Evolutionary conservation across 2,329 filamentous ascomycete species (phyloP), one percentile per base, ranked within the genome.

Genomic region (Sporothrix brasiliensis): DNA sequence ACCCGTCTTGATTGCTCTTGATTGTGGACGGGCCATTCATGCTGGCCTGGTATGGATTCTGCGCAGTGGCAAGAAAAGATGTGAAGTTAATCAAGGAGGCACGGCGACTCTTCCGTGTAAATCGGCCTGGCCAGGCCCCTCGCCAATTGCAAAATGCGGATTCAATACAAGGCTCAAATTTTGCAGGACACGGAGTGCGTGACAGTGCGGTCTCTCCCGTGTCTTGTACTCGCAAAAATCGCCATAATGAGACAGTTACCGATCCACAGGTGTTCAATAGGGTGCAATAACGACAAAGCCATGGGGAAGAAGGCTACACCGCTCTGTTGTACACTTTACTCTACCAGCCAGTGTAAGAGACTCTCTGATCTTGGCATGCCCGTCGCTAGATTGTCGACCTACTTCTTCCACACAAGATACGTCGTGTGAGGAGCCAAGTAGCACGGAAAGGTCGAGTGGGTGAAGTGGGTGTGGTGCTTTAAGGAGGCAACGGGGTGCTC

Each of bases 301-400:
- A 10, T 13, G 58, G 16, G 27, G 11, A 56, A 56, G 27, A 44
- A 63, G 13, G 34, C 7, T 34, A 34, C 27, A 9, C 34, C 5
- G 7, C 30, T 34, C 30, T 34, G 30, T 34, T 9, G 34, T 34
- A 9, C 34, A 34, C 34, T 34, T 34, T 34, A 9, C 7, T 34
- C 3, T 34, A 34, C 7, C 34, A 34, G 34, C 34, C 27, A 30
- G 14, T 52, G 34, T 49, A 47, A 65, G 34, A 65, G 61, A 44
- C 61, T 50, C 61, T 24, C 61, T 27, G 41, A 24, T 19, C 44
- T 67, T 68, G 52, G 66, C 66, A 68, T 68, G 66, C 66, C 66
- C 66, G 66, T 68, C 34, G 50, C 66, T 68, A 47, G 66, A 68
- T 68, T 68, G 34, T 34, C 14, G 3, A n/a, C 19, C 19, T 34